phyloP scores from a whole-genome alignment of 768 basidiomycete genomes.

The Fibroporia radiculosa region DNA sequence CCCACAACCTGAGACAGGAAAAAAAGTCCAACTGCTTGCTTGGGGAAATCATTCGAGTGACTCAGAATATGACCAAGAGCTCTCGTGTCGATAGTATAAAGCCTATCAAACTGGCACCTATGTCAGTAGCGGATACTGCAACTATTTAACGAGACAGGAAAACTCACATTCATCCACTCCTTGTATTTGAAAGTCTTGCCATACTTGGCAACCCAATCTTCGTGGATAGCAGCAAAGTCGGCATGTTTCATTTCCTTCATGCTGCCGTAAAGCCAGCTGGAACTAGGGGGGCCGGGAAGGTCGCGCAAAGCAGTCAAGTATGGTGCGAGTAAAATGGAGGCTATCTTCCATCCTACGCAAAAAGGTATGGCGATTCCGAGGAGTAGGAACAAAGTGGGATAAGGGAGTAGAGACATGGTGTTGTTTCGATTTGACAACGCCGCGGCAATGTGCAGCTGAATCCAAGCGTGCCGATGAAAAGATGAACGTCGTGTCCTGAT shows the following conservation, averaged over 20 bases:
- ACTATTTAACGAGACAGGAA: neutral
- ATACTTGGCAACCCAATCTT: conserved; percentile 1
- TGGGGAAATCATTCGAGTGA: neutral
- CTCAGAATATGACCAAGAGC: neutral
- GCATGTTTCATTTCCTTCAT: conserved; percentile 35
- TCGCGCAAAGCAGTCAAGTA: conserved; percentile 32
- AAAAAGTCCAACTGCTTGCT: neutral
- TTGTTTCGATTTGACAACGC: too few species aligned
- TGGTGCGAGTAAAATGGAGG: neutral
- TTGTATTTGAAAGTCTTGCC: neutral
- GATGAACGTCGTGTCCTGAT: too few species aligned
- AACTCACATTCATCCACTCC: neutral
- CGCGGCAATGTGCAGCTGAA: too few species aligned
- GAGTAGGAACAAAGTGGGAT: too few species aligned
- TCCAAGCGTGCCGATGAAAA: too few species aligned
- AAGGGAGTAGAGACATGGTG: too few species aligned
- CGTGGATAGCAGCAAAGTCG: conserved; percentile 24
- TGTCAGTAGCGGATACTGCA: neutral
- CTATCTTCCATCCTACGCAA: neutral
- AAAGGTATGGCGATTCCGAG: conserved; percentile 1
- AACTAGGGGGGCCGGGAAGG: conserved; percentile 42
- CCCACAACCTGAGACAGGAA: neutral
- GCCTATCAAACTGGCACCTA: neutral
- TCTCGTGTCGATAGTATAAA: neutral
- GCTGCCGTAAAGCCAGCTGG: conserved; percentile 42